phyloP scores from a whole-genome alignment of 2,329 filamentous ascomycete genomes.

The Xylaria hypoxylon region DNA sequence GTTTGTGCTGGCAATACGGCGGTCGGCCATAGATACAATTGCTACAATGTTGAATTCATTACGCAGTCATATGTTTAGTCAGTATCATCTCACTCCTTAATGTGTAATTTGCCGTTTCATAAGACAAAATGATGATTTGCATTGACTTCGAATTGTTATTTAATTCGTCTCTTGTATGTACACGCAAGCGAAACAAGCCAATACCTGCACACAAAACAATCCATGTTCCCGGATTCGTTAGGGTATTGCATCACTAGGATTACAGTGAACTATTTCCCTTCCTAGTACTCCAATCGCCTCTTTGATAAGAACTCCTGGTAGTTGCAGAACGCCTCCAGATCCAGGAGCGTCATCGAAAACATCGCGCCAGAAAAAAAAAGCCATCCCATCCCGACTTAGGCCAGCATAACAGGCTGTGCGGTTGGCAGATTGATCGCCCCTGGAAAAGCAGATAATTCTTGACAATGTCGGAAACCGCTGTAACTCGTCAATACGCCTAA shows the following conservation, averaged over 20 bases:
- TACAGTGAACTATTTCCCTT: conserved; percentile 19
- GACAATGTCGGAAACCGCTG: background rate
- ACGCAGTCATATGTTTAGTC: background rate
- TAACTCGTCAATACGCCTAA: conserved; percentile 12
- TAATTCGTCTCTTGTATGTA: conserved; percentile 16
- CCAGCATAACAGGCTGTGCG: conserved; percentile 8
- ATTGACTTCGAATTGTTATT: conserved; percentile 18
- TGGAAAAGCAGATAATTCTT: conserved; percentile 4
- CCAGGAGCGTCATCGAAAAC: conserved; percentile 11
- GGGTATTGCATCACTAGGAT: conserved; percentile 31
- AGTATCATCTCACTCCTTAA: background rate
- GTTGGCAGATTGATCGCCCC: background rate
- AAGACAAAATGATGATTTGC: background rate
- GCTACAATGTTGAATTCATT: background rate
- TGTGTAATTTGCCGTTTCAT: background rate
- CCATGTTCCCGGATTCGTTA: conserved; percentile 6
- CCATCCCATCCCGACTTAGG: conserved; percentile 9
- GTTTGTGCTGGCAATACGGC: background rate
- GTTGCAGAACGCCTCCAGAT: conserved; percentile 21
- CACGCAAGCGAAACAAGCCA: conserved; percentile 2
- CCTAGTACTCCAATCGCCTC: background rate
- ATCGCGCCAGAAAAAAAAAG: conserved; percentile 19
- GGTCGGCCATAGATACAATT: too few relatives aligned
- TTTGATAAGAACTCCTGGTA: conserved; percentile 4
- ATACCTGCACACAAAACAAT: conserved; percentile 2